Evolutionary conservation across 2,329 filamentous ascomycete species (phyloP).

Genomic region (Teratosphaeria viscida): DNA sequence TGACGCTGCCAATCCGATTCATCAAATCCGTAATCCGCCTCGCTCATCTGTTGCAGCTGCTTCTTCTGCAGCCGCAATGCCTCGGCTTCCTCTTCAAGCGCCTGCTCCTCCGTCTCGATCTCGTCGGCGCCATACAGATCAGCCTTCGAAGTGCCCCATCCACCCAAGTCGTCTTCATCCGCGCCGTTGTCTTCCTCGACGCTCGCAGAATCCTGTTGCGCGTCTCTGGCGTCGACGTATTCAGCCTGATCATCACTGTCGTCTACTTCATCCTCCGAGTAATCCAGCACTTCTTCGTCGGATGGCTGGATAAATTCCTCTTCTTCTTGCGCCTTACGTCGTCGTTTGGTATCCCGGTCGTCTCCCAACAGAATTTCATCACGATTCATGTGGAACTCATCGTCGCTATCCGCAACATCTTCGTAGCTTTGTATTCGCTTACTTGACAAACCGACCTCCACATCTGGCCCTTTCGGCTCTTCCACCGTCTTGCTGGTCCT

Average conservation of each 20-base stretch:
- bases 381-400: constrained; percentile 80
- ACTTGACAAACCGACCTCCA: constrained; percentile 33
- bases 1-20: constrained; percentile 69
- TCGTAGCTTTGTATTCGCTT: constrained; percentile 50
- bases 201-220: background rate
- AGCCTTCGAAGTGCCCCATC: constrained; percentile 78
- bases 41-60: constrained; percentile 77
- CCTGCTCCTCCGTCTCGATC: constrained; percentile 60
- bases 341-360: constrained; percentile 64
- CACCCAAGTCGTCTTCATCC: constrained; percentile 48
- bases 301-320: constrained; percentile 48
- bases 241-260: constrained; percentile 55
- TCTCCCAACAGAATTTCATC: constrained; percentile 84
- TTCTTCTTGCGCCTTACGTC: constrained; percentile 60
- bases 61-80: constrained; percentile 82
- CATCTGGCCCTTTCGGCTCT: constrained; percentile 8
- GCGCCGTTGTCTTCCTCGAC: constrained; percentile 1
- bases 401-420: constrained; percentile 86
- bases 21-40: constrained; percentile 88
- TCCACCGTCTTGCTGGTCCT: constrained; percentile 1
- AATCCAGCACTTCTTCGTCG: constrained; percentile 53
- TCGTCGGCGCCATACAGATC: constrained; percentile 89
- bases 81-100: constrained; percentile 84
- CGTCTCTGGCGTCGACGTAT: constrained; percentile 32
- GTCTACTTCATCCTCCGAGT: constrained; percentile 32